Base-by-base conservation (phyloP, 139 green algal genomes). In the Pleodorina starrii region DNA sequence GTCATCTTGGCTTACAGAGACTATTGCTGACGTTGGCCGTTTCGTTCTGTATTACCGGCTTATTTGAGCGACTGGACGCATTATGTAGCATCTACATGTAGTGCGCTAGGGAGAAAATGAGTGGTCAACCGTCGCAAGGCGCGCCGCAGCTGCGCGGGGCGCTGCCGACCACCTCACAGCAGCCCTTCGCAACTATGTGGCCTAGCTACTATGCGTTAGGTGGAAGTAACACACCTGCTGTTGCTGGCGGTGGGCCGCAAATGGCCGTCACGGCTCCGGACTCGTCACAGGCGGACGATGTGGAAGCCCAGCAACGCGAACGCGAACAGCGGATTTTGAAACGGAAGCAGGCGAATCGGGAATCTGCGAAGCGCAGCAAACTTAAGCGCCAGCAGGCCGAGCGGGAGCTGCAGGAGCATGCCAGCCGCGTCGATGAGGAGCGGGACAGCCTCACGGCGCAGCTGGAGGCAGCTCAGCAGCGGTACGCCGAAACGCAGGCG, bases 361-460 rank as follows among this genome's bases (percentile, higher is more conserved):
- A 88, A 27, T 80, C 63, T 7, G 82, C 82, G 0, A 88, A 88
- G 66, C 82, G 82, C 19, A 88, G 82, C 32, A 88, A 88, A 44
- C 63, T 71, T 0, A 88, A 79, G 35, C 82, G 82, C 10, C 43
- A 88, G 27, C 82, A 88, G 36, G 82, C 82, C 17, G 82, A 88
- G n/a, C 63, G 82, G 7, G 82, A 79, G 32, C 66, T 88, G 43
- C 63, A 88, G 21, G 82, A 88, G 6, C 63, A 88, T 19, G 63
- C 82, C 1, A n/a, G 66, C n/a, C 66, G 63, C 1, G 82, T 88
- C 9, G 66, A 88, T 23, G 46, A 68, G 11, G 82, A 88, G 68
- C 66, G 66, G 44, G 82, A 88, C 66, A 69, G 21, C 46, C 46
- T 88, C 25, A 4, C 63, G 14, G 3, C n/a, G 46, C 82, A 88